A percentile compares a stretch with the other conserved stretches of the same genome.
These are phyloP conservation scores for Tricholoma terreum DNA, from an alignment of 768 basidiomycete species.

Conservation along the genomic window DNA sequence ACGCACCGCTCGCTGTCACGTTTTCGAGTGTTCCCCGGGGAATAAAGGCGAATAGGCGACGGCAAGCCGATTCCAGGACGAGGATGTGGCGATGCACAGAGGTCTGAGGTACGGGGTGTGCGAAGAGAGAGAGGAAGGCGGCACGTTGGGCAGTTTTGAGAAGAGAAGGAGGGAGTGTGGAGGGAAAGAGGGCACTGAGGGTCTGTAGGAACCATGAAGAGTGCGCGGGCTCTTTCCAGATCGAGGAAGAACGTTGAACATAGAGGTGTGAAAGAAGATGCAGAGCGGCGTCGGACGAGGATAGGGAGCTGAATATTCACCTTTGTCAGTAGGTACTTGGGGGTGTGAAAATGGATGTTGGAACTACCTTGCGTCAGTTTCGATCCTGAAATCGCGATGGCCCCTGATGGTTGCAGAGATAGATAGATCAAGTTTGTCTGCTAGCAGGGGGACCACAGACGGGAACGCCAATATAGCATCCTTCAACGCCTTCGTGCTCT, in stretches of 20 bases:
- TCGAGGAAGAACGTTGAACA: slow-evolving; percentile 63
- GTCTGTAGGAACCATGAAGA: slow-evolving; percentile 70
- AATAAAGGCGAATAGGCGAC: slow-evolving; percentile 66
- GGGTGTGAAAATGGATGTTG: background rate
- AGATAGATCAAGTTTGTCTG: slow-evolving; percentile 78
- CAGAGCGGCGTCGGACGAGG: slow-evolving; percentile 44
- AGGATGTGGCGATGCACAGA: slow-evolving; percentile 74
- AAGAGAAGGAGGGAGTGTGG: slow-evolving; percentile 33
- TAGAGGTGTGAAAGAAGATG: slow-evolving; percentile 90
- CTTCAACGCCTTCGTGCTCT: slow-evolving; percentile 65
- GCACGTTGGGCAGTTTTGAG: slow-evolving; percentile 30
- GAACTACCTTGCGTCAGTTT: slow-evolving; percentile 60
- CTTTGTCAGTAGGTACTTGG: background rate
- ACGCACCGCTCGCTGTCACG: slow-evolving; percentile 37
- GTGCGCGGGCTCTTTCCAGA: slow-evolving; percentile 78
- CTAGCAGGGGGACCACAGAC: slow-evolving; percentile 74
- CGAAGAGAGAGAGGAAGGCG: slow-evolving; percentile 39
- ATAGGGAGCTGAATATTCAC: slow-evolving; percentile 31
- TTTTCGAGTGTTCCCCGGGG: slow-evolving; percentile 49
- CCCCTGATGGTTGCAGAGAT: slow-evolving; percentile 56
- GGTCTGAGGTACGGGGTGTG: slow-evolving; percentile 37
- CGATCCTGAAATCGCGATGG: slow-evolving; percentile 65
- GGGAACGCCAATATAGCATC: slow-evolving; percentile 80
- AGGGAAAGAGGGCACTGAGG: slow-evolving; percentile 41
- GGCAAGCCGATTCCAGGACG: slow-evolving; percentile 64